A percentile compares a stretch with the other conserved stretches of the same genome.
Conservation (phyloP, 2,329 filamentous ascomycete species). For the Epichloe coenophiala region DNA sequence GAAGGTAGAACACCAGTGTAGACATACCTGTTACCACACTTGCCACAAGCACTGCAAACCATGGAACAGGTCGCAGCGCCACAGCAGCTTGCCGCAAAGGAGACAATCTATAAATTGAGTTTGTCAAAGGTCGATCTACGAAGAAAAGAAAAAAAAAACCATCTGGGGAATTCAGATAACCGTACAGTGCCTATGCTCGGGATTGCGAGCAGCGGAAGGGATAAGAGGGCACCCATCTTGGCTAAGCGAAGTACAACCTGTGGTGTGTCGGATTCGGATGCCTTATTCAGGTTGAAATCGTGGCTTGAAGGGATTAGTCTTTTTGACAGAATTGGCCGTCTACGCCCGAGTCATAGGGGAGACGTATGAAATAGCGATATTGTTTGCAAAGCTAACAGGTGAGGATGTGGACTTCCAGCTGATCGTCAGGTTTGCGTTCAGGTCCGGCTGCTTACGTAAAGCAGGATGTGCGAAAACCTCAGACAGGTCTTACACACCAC, state of each 20-base stretch:
- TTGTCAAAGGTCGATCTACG: not conserved
- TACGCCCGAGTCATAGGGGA: too few species aligned
- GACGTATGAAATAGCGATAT: too few species aligned
- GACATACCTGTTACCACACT: conserved; percentile 80
- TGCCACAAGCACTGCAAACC: conserved; percentile 88
- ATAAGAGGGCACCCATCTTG: conserved; percentile 80
- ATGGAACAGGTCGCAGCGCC: conserved; percentile 94
- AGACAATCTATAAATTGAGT: conserved; percentile 44
- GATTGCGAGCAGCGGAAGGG: conserved; percentile 75
- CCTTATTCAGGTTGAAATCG: too few species aligned
- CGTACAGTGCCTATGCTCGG: conserved; percentile 77
- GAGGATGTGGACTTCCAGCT: too few species aligned
- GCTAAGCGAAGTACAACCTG: not conserved
- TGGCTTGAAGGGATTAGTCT: too few species aligned
- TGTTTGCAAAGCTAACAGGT: too few species aligned
- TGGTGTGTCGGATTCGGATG: too few species aligned
- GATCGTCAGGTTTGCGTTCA: too few species aligned
- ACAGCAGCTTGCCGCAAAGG: conserved; percentile 79
- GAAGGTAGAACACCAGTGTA: not conserved
- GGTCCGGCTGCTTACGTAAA: too few species aligned
- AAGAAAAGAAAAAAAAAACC: not conserved
- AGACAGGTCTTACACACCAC: too few species aligned
- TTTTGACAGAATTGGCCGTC: too few species aligned
- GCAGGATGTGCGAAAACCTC: too few species aligned
- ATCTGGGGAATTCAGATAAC: conserved; percentile 11